Base-by-base conservation (phyloP, 176 grass and related monocot species). In the Triticum dicoccoides region DNA sequence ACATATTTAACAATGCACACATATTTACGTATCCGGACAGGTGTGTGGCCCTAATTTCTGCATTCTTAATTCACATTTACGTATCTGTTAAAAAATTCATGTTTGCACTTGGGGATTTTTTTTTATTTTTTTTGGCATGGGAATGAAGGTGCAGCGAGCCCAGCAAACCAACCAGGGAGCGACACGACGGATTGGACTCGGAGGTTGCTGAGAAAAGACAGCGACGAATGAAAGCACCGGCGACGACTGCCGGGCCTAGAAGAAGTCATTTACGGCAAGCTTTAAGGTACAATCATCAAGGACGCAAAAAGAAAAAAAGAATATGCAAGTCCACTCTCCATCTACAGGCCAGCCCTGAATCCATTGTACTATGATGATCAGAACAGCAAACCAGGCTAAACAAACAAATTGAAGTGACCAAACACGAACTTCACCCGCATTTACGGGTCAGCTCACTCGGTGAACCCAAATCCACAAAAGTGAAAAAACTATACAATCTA, bases 401-500 rank as follows among this genome's bases (percentile, higher is more conserved):
- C 1, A 77, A 88, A 88, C 51, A 83, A 78, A 78, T 47, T 45
- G 24, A 35, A 8, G 24, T 45, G 64, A 79, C 51, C 29, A 30
- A 76, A 2, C 65, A 84, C 18, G 32, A 76, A 73, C 13, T 37
- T 29, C 17, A 65, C 87, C 87, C 87, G 3, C 41, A 79, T 51
- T 88, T 63, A 84, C 65, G 49, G 63, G 80, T 70, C 21, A 4
- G 4, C 11, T 21, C 54, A 78, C 32, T 67, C 54, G 32, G 41
- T 17, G 71, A 73, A 73, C 37, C 44, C n/a, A 12, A 74, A 74
- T 30, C n/a, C 76, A 8, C 51, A 42, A 52, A 25, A 12, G 47
- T 9, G 42, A 10, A 45, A 11, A 2, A 59, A 44, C 24, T 84
- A 70, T 54, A 65, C n/a, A 39, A 65, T 79, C 71, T 88, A 64